A percentile compares a stretch with the other conserved stretches of the same genome.
Evolutionary conservation across 1,284 basidiomycete genomes (phyloP).

Genomic region (Ceratobasidium sp.): DNA sequence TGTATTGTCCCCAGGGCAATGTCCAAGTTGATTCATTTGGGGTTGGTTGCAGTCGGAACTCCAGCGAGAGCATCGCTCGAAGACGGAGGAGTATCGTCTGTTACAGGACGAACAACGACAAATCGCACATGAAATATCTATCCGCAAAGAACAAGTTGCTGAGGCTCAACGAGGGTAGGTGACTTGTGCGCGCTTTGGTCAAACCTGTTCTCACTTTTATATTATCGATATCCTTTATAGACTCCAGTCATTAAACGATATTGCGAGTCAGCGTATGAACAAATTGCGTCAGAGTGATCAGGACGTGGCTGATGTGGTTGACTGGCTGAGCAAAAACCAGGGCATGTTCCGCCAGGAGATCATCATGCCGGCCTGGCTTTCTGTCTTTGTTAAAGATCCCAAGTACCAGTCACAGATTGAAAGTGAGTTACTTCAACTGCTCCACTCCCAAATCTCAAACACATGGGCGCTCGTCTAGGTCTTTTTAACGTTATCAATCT

Average conservation of each 20-base stretch:
- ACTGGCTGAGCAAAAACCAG: slow-evolving; percentile 78
- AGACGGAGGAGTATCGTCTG: slow-evolving; percentile 17
- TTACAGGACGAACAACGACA: slow-evolving; percentile 51
- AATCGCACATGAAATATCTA: slow-evolving; percentile 45
- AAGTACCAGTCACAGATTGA: slow-evolving; percentile 77
- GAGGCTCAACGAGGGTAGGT: slow-evolving; percentile 41
- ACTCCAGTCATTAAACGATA: slow-evolving; percentile 64
- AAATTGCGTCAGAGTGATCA: slow-evolving; percentile 59
- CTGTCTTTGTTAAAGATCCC: slow-evolving; percentile 71
- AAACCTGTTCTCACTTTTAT: background rate
- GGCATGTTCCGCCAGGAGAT: slow-evolving; percentile 77
- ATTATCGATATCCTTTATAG: slow-evolving; percentile 49
- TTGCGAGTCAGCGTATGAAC: slow-evolving; percentile 55
- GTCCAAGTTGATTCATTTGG: background rate
- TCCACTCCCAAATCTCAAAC: background rate
- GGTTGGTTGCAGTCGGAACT: slow-evolving; percentile 6
- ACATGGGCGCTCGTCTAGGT: background rate
- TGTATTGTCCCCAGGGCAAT: slow-evolving; percentile 1
- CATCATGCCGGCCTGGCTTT: slow-evolving; percentile 83
- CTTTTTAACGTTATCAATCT: slow-evolving; percentile 3
- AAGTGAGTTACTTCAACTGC: slow-evolving; percentile 45
- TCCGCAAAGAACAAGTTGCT: slow-evolving; percentile 43
- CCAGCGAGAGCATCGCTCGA: slow-evolving; percentile 7
- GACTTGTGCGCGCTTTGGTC: background rate
- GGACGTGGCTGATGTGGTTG: slow-evolving; percentile 69